Evolutionary conservation across 2,329 filamentous ascomycete species (phyloP).

Genomic region (Trichoderma gracile): DNA sequence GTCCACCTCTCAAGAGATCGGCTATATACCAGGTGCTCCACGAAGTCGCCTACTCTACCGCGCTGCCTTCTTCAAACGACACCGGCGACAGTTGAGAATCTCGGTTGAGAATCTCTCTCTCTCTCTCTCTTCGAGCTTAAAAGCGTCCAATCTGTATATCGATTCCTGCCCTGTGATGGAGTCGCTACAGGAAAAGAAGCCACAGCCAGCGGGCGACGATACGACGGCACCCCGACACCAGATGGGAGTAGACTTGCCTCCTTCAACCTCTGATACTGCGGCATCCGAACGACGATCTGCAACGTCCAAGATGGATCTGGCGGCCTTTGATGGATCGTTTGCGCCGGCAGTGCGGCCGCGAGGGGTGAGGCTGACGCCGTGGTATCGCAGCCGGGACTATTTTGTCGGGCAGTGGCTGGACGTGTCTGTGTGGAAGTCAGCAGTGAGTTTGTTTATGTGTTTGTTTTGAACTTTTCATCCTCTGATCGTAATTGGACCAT

Average conservation of each 20-base stretch:
- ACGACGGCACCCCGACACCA: neutral
- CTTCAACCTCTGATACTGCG: too few species aligned
- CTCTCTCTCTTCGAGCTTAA: too few species aligned
- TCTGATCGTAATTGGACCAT: neutral
- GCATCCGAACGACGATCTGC: neutral
- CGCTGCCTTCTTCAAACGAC: too few species aligned
- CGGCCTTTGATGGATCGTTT: constrained; percentile 32
- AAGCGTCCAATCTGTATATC: neutral
- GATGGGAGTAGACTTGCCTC: neutral
- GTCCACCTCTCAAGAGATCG: too few species aligned
- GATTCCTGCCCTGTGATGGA: neutral
- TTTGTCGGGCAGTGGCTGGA: constrained; percentile 33
- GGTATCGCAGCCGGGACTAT: constrained; percentile 33
- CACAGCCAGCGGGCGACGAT: neutral
- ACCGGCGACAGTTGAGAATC: too few species aligned
- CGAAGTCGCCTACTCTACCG: too few species aligned
- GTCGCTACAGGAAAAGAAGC: constrained; percentile 7
- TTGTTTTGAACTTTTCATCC: neutral
- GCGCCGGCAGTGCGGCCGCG: constrained; percentile 28
- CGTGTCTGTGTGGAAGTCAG: constrained; percentile 33
- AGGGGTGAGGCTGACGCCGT: constrained; percentile 27
- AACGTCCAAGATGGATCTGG: constrained; percentile 16
- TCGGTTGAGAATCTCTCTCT: too few species aligned
- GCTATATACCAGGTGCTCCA: too few species aligned
- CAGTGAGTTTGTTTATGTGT: constrained; percentile 31